A percentile compares a stretch with the other conserved stretches of the same genome.
Evolutionary conservation across 106 monocot species (phyloP).

Genomic region (Platanthera zijinensis): DNA sequence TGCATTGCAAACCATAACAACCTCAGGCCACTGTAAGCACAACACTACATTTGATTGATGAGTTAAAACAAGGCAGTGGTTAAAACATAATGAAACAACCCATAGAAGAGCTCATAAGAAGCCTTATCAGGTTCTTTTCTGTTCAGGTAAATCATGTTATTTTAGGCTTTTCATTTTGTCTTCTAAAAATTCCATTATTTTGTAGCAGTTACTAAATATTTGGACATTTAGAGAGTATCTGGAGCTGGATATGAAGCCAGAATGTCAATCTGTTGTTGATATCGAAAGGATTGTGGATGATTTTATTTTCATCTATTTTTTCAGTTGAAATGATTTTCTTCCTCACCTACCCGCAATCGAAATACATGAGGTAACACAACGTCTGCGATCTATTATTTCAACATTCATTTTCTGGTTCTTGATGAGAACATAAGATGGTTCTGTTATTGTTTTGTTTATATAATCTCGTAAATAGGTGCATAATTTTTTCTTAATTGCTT

Average conservation of each 20-base stretch:
- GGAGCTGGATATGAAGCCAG: constrained; percentile 29
- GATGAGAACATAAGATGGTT: background rate
- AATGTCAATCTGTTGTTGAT: constrained; percentile 9
- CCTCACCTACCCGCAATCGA: constrained; percentile 47
- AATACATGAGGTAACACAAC: constrained; percentile 27
- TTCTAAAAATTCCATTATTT: no score
- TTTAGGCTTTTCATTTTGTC: no score
- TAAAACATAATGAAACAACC: no score
- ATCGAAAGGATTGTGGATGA: constrained; percentile 47
- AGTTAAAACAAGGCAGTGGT: no score
- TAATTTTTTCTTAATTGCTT: background rate
- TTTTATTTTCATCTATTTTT: constrained; percentile 52
- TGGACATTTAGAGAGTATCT: constrained; percentile 53
- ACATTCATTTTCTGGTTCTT: no score
- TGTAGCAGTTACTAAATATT: no score
- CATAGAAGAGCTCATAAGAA: no score
- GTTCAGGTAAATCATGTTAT: no score
- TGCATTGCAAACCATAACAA: no score
- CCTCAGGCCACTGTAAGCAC: no score
- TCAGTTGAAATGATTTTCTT: constrained; percentile 67
- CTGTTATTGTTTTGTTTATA: background rate
- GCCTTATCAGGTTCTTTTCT: no score
- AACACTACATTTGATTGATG: no score
- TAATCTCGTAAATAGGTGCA: background rate
- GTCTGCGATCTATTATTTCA: background rate